Conservation (phyloP, 1,139 yeast species). For the Torulaspora globosa region DNA sequence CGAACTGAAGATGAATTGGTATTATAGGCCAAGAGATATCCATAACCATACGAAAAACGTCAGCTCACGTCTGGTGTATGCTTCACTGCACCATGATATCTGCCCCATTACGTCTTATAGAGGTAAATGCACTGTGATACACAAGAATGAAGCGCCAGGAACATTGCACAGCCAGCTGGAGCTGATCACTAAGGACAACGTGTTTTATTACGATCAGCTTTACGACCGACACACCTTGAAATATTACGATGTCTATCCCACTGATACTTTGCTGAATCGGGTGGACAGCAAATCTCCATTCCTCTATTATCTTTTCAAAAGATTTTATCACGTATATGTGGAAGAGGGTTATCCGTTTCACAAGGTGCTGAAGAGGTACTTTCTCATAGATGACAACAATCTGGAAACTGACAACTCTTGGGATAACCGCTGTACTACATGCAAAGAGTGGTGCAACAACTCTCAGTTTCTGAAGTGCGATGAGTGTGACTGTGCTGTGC, state of each 20-base stretch:
- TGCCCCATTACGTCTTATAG: constrained; percentile 76
- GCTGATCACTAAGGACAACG: constrained; percentile 56
- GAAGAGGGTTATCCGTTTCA: constrained; percentile 44
- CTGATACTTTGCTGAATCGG: constrained; percentile 47
- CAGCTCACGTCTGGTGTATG: constrained; percentile 73
- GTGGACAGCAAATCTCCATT: constrained; percentile 49
- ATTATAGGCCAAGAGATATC: constrained; percentile 83
- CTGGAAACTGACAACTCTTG: constrained; percentile 27
- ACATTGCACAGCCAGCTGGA: constrained; percentile 20
- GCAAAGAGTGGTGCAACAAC: constrained; percentile 80
- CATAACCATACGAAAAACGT: constrained; percentile 38
- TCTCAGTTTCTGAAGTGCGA: constrained; percentile 79
- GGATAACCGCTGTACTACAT: constrained; percentile 56
- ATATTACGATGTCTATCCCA: constrained; percentile 73
- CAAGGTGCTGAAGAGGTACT: constrained; percentile 26
- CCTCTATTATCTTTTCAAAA: constrained; percentile 57
- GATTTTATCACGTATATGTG: constrained; percentile 70
- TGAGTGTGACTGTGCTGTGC: constrained; percentile 67
- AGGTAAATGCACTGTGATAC: constrained; percentile 70
- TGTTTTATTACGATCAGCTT: constrained; percentile 79
- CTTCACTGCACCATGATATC: constrained; percentile 81
- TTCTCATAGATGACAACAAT: constrained; percentile 13
- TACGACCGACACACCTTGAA: constrained; percentile 84
- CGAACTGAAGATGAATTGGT: constrained; percentile 80
- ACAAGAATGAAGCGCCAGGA: constrained; percentile 53